A percentile compares a stretch with the other conserved stretches of the same genome.
phyloP scores from a whole-genome alignment of 352 stramenopile species.

The Globisporangium iwayamae region DNA sequence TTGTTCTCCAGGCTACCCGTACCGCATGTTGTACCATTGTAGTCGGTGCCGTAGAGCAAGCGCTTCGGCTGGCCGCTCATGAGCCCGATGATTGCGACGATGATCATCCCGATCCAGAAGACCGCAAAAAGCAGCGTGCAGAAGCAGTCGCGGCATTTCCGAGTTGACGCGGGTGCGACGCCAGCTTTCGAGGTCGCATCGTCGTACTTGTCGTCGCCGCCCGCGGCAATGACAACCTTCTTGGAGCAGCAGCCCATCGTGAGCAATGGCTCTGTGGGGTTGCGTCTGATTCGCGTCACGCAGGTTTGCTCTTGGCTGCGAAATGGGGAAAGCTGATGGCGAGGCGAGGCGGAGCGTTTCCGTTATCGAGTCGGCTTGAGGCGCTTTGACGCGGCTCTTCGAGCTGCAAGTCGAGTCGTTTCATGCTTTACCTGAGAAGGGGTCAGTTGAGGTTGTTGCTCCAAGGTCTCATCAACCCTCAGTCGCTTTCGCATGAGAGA shows the following conservation, averaged over 20 bases:
- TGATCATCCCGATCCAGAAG: slow-evolving; percentile 76
- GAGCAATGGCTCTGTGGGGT: neutral
- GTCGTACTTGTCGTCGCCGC: slow-evolving; percentile 14
- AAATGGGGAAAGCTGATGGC: neutral
- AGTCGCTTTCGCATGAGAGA: too few relatives aligned
- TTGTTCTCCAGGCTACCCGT: slow-evolving; percentile 27
- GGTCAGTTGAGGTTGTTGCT: neutral
- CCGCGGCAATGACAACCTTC: slow-evolving; percentile 37
- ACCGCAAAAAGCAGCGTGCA: slow-evolving; percentile 61
- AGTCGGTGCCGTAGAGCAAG: slow-evolving; percentile 69
- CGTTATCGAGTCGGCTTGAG: neutral
- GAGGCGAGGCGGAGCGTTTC: neutral
- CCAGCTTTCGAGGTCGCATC: slow-evolving; percentile 25
- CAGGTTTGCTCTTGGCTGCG: neutral
- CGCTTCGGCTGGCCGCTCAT: slow-evolving; percentile 64
- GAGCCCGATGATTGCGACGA: slow-evolving; percentile 50
- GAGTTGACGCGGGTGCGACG: slow-evolving; percentile 46
- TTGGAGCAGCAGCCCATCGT: slow-evolving; percentile 71
- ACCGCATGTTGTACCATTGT: slow-evolving; percentile 73
- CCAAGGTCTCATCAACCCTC: neutral
- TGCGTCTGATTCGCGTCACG: neutral
- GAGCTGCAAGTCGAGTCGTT: neutral
- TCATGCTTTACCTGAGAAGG: neutral
- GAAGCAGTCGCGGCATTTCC: slow-evolving; percentile 70
- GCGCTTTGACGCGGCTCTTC: neutral